Percentiles rank a stretch among this genome's conserved stretches.
Evolutionary conservation across 805 yeast genomes (phyloP).

Genomic region (Martiniozyma abietophila): DNA sequence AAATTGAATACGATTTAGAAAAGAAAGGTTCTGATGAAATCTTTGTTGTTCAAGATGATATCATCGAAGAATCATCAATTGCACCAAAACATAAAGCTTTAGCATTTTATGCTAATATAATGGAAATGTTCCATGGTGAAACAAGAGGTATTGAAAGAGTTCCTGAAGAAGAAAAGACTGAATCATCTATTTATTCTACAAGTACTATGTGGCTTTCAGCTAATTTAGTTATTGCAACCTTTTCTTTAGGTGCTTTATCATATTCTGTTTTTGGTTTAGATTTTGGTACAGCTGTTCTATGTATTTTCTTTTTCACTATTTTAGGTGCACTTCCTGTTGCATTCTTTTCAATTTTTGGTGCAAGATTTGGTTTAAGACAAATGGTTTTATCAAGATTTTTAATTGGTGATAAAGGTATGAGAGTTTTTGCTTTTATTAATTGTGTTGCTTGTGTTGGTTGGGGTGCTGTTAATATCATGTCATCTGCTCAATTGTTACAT

Average conservation of each 20-base stretch:
- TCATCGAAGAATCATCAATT: slow-evolving; percentile 18
- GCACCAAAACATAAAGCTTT: slow-evolving; percentile 10
- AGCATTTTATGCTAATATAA: slow-evolving; percentile 17
- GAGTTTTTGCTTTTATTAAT: slow-evolving; percentile 71
- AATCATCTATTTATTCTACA: slow-evolving; percentile 55
- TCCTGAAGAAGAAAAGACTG: slow-evolving; percentile 69
- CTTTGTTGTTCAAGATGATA: slow-evolving; percentile 12
- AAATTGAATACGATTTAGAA: slow-evolving; percentile 16
- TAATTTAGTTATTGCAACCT: slow-evolving; percentile 78
- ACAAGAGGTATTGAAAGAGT: slow-evolving; percentile 74
- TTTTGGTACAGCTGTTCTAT: slow-evolving; percentile 62
- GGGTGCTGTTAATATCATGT: slow-evolving; percentile 90
- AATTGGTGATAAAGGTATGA: slow-evolving; percentile 65
- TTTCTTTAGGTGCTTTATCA: slow-evolving; percentile 67
- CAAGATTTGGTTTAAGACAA: slow-evolving; percentile 79
- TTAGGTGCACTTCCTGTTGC: slow-evolving; percentile 78
- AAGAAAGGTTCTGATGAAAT: slow-evolving; percentile 18
- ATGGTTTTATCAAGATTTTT: slow-evolving; percentile 73
- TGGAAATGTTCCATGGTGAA: slow-evolving; percentile 36
- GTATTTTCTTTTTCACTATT: slow-evolving; percentile 62
- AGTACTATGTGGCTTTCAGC: slow-evolving; percentile 91
- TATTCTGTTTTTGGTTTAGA: slow-evolving; percentile 51
- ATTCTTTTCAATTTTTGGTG: slow-evolving; percentile 74
- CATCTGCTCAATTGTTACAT: slow-evolving; percentile 75
- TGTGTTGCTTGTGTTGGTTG: slow-evolving; percentile 87